Evolutionary conservation across 192 early-diverging fungal genomes (phyloP), one percentile per base, ranked within the genome.

Genomic region (Linderina pennispora): DNA sequence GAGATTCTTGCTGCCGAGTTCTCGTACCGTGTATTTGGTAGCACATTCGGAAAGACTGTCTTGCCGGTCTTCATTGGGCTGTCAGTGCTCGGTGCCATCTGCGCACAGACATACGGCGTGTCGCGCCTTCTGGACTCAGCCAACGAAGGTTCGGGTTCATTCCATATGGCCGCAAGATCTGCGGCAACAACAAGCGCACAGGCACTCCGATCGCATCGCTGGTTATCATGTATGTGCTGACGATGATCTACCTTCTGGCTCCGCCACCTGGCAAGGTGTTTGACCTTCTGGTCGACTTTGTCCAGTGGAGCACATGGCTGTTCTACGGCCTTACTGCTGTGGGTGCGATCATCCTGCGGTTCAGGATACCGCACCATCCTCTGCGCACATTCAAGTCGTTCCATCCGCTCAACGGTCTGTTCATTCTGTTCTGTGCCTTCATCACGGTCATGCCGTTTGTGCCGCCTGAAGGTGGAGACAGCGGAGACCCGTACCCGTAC

Each of bases 251-350:
- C 36, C 46, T 78, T 36, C 41, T 81, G 16, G 77, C 76, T 2
- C 79, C 75, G 35, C 80, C 78, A 17, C 68, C 79, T 0, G 74
- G 72, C n/a, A 58, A 73, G 35, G 78, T 74, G n/a, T 84, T 81
- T 47, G 77, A 79, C 37, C 76, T 84, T 23, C 46, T 84, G 8
- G 62, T 82, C 31, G 67, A 81, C 51, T 57, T 82, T 40, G 58
- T 63, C n/a, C 62, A 72, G 31, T 84, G 80, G 61, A 77, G 79
- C 11, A 77, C 74, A 11, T 80, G 73, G 68, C 64, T 78, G 50
- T 79, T 84, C 52, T 81, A 82, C 48, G 77, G 71, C 1, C 45
- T 74, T 23, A 58, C 81, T 2, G 62, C 80, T 0, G 60, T 74
- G 10, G 82, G 82, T 1, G 55, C 78, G 2, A 58, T 82, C 11